Conservation (phyloP, 2,329 filamentous ascomycete species). For the Colletotrichum melonis region DNA sequence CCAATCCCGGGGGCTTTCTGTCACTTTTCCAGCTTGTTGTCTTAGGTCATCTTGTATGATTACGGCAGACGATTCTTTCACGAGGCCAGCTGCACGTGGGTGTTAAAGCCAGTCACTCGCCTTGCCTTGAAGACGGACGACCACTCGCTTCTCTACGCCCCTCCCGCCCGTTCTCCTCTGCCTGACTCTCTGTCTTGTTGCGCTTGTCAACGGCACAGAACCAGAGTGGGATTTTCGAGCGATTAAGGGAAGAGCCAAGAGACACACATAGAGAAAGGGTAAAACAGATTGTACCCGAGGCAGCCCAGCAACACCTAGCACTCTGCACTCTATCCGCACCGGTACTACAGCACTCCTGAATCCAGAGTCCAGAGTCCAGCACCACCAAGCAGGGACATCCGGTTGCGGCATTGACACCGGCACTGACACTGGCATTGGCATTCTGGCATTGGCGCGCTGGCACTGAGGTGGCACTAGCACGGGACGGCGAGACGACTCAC, state of each 20-base stretch:
- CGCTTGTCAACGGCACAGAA: conserved; percentile 14
- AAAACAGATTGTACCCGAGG: not conserved
- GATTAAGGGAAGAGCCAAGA: not conserved
- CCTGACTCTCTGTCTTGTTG: not conserved
- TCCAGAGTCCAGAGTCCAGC: not conserved
- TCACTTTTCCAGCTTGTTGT: conserved; percentile 9
- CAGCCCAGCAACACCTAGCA: not conserved
- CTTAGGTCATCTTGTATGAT: conserved; percentile 10
- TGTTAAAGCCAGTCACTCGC: conserved; percentile 14
- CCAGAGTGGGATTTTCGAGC: not conserved
- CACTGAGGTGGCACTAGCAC: conserved; percentile 26
- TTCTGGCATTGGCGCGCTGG: conserved; percentile 28
- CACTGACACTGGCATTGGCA: conserved; percentile 25
- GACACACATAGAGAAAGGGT: not conserved
- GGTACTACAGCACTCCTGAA: not conserved
- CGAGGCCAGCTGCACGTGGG: conserved; percentile 5
- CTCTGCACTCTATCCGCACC: no score
- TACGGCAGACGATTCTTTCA: conserved; percentile 6
- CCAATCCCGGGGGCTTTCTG: not conserved
- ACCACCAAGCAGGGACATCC: not conserved
- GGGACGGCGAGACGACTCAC: conserved; percentile 31
- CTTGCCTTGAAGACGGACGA: not conserved
- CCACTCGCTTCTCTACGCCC: not conserved
- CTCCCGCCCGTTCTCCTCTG: not conserved
- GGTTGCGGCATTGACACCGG: conserved; percentile 20